A percentile compares a stretch with the other conserved stretches of the same genome.
phyloP scores from a whole-genome alignment of 371 early-diverging fungal species.

The Blakeslea trispora region DNA sequence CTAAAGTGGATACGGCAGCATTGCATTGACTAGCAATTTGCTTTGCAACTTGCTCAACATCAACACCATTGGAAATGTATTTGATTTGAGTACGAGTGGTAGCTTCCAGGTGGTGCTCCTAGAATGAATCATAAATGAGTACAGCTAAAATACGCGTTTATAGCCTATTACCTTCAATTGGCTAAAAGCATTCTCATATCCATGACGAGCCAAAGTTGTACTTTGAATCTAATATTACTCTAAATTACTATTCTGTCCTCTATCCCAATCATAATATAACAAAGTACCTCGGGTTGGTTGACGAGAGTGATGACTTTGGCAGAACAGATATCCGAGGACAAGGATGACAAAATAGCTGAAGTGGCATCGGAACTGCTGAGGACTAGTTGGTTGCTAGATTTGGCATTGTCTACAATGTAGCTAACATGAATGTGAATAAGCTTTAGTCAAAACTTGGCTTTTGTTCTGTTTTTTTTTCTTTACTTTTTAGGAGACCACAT shows the following conservation, averaged over 20 bases:
- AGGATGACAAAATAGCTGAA: constrained; percentile 28
- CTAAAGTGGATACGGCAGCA: constrained; percentile 30
- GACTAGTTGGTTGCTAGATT: constrained; percentile 34
- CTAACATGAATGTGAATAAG: too few relatives aligned
- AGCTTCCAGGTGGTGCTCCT: constrained; percentile 33
- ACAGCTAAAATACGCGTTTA: too few relatives aligned
- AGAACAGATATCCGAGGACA: constrained; percentile 39
- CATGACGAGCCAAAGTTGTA: constrained; percentile 36
- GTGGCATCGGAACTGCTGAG: constrained; percentile 34
- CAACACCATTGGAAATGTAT: constrained; percentile 40
- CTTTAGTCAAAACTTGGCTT: too few relatives aligned
- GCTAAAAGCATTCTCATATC: constrained; percentile 30
- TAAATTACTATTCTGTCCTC: too few relatives aligned
- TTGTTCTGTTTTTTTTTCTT: not conserved
- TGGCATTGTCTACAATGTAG: constrained; percentile 22
- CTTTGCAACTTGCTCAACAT: constrained; percentile 34
- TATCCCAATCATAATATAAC: not conserved
- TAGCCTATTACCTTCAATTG: constrained; percentile 37
- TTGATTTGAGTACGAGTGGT: constrained; percentile 35
- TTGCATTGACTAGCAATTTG: constrained; percentile 35
- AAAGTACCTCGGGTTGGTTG: constrained; percentile 49
- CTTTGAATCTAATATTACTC: constrained; percentile 33
- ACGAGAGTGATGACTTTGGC: constrained; percentile 44
- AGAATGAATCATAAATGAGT: not conserved
- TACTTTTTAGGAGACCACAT: constrained; percentile 43